These are phyloP conservation scores for Cajanus cajan DNA, from an alignment of 306 rosid species.

Conservation along the genomic window DNA sequence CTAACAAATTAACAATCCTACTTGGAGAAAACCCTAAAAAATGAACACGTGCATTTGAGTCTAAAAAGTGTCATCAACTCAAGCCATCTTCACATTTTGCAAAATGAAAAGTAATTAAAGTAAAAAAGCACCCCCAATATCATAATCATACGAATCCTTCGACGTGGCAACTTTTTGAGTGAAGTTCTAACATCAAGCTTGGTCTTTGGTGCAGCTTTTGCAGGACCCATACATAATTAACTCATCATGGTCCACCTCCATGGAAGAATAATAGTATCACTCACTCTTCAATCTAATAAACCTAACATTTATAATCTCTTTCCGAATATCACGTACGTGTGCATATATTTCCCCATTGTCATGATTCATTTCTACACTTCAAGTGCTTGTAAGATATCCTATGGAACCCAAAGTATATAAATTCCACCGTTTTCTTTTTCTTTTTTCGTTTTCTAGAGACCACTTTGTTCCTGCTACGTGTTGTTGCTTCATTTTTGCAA, in stretches of 20 bases:
- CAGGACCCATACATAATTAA: constrained; percentile 21
- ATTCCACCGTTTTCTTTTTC: background rate
- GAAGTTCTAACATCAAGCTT: background rate
- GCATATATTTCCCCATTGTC: background rate
- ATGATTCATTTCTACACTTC: background rate
- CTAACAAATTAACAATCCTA: too few species aligned
- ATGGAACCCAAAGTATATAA: background rate
- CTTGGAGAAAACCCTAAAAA: background rate
- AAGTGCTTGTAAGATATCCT: background rate
- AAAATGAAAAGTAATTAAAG: background rate
- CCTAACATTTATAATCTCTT: background rate
- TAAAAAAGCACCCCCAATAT: constrained; percentile 20
- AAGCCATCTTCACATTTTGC: background rate
- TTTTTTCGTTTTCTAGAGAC: background rate
- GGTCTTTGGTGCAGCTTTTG: background rate
- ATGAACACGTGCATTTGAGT: constrained; percentile 5
- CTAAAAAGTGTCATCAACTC: background rate
- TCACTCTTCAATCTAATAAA: background rate
- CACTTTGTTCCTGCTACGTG: background rate
- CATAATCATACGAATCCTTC: background rate
- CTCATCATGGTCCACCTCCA: constrained; percentile 9
- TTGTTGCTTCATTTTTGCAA: background rate
- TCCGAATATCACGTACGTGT: constrained; percentile 3
- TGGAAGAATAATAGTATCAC: background rate
- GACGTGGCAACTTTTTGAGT: background rate